Evolutionary conservation across 805 yeast genomes (phyloP).

Genomic region (Ogataea trehalophila): DNA sequence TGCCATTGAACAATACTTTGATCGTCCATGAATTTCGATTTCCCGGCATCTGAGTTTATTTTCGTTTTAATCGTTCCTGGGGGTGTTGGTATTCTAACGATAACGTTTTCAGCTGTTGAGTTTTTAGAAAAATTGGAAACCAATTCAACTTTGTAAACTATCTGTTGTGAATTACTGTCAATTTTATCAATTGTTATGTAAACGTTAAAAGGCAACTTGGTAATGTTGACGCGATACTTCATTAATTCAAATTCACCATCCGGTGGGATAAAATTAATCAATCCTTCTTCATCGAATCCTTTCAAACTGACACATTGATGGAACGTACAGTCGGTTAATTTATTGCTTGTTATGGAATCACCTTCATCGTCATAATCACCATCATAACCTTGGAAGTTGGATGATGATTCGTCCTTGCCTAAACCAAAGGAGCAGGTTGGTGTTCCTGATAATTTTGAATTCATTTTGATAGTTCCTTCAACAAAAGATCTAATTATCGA

Average conservation of each 20-base stretch:
- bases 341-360: not conserved
- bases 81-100: constrained; percentile 66
- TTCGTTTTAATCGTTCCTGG: constrained; percentile 47
- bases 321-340: constrained; percentile 70
- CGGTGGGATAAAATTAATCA: constrained; percentile 76
- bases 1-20: constrained; percentile 67
- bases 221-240: constrained; percentile 60
- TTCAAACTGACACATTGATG: constrained; percentile 81
- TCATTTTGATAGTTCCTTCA: constrained; percentile 69
- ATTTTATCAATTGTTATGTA: constrained; percentile 46
- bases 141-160: constrained; percentile 57
- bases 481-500: constrained; percentile 64
- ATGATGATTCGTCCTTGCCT: constrained; percentile 26
- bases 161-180: constrained; percentile 32
- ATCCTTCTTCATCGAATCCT: constrained; percentile 58
- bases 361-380: constrained; percentile 31
- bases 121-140: constrained; percentile 58
- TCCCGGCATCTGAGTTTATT: constrained; percentile 49
- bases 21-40: constrained; percentile 61
- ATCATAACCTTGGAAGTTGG: not conserved
- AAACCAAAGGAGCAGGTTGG: constrained; percentile 82
- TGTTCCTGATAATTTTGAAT: constrained; percentile 71
- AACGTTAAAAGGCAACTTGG: constrained; percentile 67
- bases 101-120: constrained; percentile 58
- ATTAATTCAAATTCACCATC: constrained; percentile 83